Evolutionary conservation across 2,329 filamentous ascomycete species (phyloP).

Genomic region (Magnaporthiopsis incrustans): DNA sequence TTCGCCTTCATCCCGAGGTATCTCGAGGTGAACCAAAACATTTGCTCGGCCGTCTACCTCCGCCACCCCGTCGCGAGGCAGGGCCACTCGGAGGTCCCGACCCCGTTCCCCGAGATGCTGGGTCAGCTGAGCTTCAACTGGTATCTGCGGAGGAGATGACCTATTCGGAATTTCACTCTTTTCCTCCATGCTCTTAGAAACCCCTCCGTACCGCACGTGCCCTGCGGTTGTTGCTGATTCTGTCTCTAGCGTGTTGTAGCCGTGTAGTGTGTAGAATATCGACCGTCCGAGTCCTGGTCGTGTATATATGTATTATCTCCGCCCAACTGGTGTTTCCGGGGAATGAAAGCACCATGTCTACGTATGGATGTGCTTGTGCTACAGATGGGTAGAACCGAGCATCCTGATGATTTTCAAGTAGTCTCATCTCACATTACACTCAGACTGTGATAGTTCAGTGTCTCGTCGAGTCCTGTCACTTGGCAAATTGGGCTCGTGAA

Average conservation of each 20-base stretch:
- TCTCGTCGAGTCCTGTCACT: too few relatives aligned
- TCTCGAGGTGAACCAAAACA: slow-evolving; percentile 94
- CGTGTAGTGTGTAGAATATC: not conserved
- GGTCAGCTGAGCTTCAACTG: slow-evolving; percentile 84
- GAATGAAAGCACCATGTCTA: not conserved
- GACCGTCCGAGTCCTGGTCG: not conserved
- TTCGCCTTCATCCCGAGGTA: slow-evolving; percentile 95
- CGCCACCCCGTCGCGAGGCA: slow-evolving; percentile 85
- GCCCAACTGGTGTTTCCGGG: too few relatives aligned
- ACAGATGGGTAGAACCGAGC: not conserved
- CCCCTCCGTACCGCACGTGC: too few relatives aligned
- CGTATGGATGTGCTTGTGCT: not conserved
- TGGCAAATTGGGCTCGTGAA: too few relatives aligned
- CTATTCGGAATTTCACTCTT: not conserved
- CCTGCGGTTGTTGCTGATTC: too few relatives aligned
- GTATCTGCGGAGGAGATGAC: slow-evolving; percentile 77
- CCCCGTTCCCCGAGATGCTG: slow-evolving; percentile 64
- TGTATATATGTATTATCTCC: not conserved
- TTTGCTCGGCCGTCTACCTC: slow-evolving; percentile 91
- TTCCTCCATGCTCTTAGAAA: not conserved
- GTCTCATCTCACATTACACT: too few relatives aligned
- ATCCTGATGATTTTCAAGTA: not conserved
- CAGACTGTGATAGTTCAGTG: too few relatives aligned
- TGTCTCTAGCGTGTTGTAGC: not conserved
- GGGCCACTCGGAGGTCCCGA: slow-evolving; percentile 74